Base-by-base conservation (phyloP, 345 rosid genomes). In the Corchorus olitorius region DNA sequence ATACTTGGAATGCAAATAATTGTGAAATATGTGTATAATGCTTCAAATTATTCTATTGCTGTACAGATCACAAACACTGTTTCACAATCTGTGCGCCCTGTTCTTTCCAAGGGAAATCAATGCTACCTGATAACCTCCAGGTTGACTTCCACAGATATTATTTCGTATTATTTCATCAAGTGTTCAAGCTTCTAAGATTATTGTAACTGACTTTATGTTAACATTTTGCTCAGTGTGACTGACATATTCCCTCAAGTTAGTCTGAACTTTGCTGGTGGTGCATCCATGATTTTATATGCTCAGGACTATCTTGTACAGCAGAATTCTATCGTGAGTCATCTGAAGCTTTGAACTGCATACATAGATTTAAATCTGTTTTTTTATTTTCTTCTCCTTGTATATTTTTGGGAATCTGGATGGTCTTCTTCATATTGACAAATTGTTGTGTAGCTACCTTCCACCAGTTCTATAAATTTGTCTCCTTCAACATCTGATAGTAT, bases 201-300 rank as follows among this genome's bases (percentile, higher is more conserved):
- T 70, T 20, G 33, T 65, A 70, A 77, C 73, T 72, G 53, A 75
- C 12, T 33, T 17, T 46, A 49, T 78, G 72, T 75, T 70, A 74
- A 35, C 75, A 56, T 80, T 62, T 19, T 76, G 70, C 76, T 71
- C 92, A 94, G 98, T 65, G 85, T 91, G 22, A 65, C 79, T 49
- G 84, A 82, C 54, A 65, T 86, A 82, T 97, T 97, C 84, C 99
- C 99, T 84, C 92, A 86, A 82, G 92, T 97, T 84, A 87, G 89
- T 78, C 89, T 97, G 65, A 90, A 92, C 89, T 97, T 97, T 78
- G 97, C 92, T 73, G 97, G 93, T 33, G 93, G 93, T 54, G 90
- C 97, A 76, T 89, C 98, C 70, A 79, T 97, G 94, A 79, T 87
- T 76, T 82, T 97, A 35, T 82, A 78, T 74, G 93, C 97, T 20